Conservation (phyloP, 257 asterid species). For the Thymus mandschuricus region DNA sequence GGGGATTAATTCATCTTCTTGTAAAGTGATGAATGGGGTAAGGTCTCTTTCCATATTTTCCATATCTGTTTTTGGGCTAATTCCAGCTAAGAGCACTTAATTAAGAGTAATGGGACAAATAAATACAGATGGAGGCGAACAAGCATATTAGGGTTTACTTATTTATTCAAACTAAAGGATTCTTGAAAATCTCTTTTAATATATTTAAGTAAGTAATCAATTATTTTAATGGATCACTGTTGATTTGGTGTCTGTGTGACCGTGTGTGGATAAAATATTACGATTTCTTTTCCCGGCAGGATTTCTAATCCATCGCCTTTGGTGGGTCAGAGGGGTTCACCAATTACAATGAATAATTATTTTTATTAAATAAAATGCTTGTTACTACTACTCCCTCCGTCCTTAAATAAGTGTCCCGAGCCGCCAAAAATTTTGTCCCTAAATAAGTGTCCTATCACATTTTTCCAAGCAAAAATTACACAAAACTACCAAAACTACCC, state of each 20-base stretch:
- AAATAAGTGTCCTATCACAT: too few relatives aligned
- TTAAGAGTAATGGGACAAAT: not conserved
- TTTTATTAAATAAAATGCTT: not conserved
- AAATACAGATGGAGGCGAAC: not conserved
- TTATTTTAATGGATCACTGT: conserved; percentile 19
- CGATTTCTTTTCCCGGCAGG: not conserved
- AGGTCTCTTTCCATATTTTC: conserved; percentile 17
- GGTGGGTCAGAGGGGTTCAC: conserved; percentile 4
- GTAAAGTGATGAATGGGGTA: not conserved
- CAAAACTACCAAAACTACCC: too few relatives aligned
- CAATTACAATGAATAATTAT: not conserved
- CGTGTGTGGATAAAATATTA: not conserved
- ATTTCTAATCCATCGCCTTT: not conserved
- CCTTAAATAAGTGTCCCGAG: too few relatives aligned
- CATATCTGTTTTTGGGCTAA: too few relatives aligned
- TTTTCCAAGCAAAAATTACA: too few relatives aligned
- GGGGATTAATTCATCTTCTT: conserved; percentile 1
- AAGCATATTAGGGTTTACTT: conserved; percentile 14
- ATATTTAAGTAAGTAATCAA: conserved; percentile 16
- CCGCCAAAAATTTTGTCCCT: too few relatives aligned
- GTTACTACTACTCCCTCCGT: too few relatives aligned
- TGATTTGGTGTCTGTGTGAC: conserved; percentile 30
- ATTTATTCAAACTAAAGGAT: conserved; percentile 8
- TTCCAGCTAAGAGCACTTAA: too few relatives aligned
- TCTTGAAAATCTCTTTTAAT: conserved; percentile 14